Percentiles rank a stretch among this genome's conserved stretches.
phyloP scores from a whole-genome alignment of 495 filamentous ascomycete species.

The Lophiotrema nucula region DNA sequence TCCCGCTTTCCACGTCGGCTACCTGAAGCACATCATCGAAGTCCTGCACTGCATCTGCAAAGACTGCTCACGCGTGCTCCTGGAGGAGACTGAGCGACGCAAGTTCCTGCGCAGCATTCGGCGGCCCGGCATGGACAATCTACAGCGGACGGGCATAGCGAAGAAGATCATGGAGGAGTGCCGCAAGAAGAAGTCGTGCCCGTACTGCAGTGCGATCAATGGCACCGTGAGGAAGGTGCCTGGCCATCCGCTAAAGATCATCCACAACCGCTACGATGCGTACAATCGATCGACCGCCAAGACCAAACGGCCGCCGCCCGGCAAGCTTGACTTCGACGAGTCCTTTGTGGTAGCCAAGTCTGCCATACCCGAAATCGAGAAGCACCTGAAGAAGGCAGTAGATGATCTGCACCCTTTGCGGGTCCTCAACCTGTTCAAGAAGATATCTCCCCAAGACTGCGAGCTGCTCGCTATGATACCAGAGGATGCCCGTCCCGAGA shows the following conservation, averaged over 20 bases:
- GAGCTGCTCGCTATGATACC: constrained; percentile 88
- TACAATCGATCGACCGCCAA: constrained; percentile 83
- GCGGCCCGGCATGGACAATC: constrained; percentile 78
- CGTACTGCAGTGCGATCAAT: constrained; percentile 73
- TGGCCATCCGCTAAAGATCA: constrained; percentile 74
- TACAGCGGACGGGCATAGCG: constrained; percentile 71
- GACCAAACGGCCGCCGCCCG: constrained; percentile 74
- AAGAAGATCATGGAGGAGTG: constrained; percentile 88
- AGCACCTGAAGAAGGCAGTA: constrained; percentile 82
- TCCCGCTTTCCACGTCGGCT: constrained; percentile 92
- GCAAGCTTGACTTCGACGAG: constrained; percentile 77
- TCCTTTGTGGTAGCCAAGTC: constrained; percentile 77
- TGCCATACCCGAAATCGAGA: constrained; percentile 77
- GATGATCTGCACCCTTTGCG: constrained; percentile 90
- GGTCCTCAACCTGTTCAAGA: constrained; percentile 86
- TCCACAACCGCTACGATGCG: constrained; percentile 86
- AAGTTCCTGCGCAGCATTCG: constrained; percentile 73
- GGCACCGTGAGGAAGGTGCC: constrained; percentile 85
- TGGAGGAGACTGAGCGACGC: constrained; percentile 72
- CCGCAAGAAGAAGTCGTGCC: constrained; percentile 75
- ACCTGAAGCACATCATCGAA: constrained; percentile 83
- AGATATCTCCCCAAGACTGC: constrained; percentile 79
- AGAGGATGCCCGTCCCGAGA: constrained; percentile 83
- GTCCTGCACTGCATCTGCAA: constrained; percentile 96
- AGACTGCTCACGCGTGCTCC: constrained; percentile 70